Evolutionary conservation across 768 basidiomycete genomes (phyloP).

Genomic region (Asterophora parasitica): DNA sequence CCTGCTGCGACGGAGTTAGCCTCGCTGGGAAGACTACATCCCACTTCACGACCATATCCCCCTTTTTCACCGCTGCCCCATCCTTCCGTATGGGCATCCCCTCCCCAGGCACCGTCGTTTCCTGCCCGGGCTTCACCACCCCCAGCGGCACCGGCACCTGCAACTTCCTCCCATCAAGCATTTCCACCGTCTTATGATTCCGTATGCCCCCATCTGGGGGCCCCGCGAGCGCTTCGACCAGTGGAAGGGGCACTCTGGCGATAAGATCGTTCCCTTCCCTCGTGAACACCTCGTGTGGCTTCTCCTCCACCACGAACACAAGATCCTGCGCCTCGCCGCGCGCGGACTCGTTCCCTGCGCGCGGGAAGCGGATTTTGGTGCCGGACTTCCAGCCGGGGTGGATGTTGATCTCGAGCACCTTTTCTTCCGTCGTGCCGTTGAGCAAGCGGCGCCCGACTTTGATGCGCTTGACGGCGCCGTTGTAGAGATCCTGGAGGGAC

Average conservation of each 20-base stretch:
- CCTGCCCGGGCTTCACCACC: constrained; percentile 72
- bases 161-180: constrained; percentile 77
- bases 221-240: constrained; percentile 81
- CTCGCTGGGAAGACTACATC: constrained; percentile 80
- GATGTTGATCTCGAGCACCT: constrained; percentile 75
- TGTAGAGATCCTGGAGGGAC: constrained; percentile 81
- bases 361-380: constrained; percentile 88
- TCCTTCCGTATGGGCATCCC: constrained; percentile 92
- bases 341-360: constrained; percentile 75
- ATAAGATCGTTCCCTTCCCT: constrained; percentile 81
- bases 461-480: constrained; percentile 81
- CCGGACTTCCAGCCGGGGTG: constrained; percentile 95
- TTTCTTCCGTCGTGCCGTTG: constrained; percentile 78
- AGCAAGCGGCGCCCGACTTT: constrained; percentile 75
- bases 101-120: constrained; percentile 66
- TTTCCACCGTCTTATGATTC: constrained; percentile 53
- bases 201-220: constrained; percentile 22
- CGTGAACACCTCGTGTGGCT: constrained; percentile 71
- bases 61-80: constrained; percentile 63
- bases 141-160: constrained; percentile 63
- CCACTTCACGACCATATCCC: constrained; percentile 81
- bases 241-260: constrained; percentile 55
- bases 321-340: constrained; percentile 76
- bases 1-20: constrained; percentile 74
- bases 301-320: constrained; percentile 97